Evolutionary conservation across 257 asterid species (phyloP), one percentile per base, ranked within the genome.

Genomic region (Solanum pimpinellifolium): DNA sequence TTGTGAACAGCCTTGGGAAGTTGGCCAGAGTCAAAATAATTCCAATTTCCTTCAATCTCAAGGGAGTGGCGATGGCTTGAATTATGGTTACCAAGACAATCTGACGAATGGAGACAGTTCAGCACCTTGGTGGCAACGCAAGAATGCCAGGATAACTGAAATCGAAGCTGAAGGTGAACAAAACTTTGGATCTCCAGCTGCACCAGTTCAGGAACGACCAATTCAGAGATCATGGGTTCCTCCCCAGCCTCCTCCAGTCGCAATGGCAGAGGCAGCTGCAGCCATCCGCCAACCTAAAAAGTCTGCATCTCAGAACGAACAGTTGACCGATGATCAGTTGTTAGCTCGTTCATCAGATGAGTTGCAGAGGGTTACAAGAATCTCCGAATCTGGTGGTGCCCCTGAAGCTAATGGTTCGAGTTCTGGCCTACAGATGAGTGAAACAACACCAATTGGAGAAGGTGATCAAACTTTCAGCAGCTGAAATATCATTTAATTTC

Each of bases 271-370:
- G 90, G 98, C 99, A 70, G 97, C 99, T 72, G 92, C 96, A 3
- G 99, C 99, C 84, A 97, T 97, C 90, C 95, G 99, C 42, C 98
- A 97, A 86, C 98, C 98, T 21, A 97, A 97, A 92, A 96, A 93
- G 90, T 77, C 95, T 25, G 31, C 89, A 3, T 31, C 52, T 25
- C 95, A 90, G 88, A 89, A 90, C 27, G 97, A 93, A 23, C 91
- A 89, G 69, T 35, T 93, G 90, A 93, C 89, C 0, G 98, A 96
- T 46, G 98, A 95, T 82, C 95, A 94, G 86, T 82, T 92, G 72
- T 89, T 92, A 20, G 86, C 92, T 85, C 94, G 90, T 13, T 83
- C 96, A n/a, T 84, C 93, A 27, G 96, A 94, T 68, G 99, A 97
- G 74, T 70, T 97, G 88, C 96, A 94, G 87, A 93, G 93, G 87